A percentile compares a stretch with the other conserved stretches of the same genome.
These are phyloP conservation scores for Schizosaccharomyces pombe DNA, from an alignment of 805 yeast genomes.

Conservation along the genomic window DNA sequence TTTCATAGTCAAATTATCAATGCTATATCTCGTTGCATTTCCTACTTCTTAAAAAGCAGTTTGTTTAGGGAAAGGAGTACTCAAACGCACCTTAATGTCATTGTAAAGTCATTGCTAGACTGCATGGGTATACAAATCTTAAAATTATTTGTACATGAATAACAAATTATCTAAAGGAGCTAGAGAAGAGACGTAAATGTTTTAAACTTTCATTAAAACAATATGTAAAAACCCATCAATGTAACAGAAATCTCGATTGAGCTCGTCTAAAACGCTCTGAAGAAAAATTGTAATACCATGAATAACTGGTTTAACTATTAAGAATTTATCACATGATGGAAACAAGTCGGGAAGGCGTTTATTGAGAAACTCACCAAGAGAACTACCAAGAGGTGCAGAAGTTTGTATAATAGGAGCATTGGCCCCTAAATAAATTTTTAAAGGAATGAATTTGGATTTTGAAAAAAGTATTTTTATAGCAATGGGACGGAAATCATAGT, in stretches of 20 bases:
- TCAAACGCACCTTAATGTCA: too few relatives aligned
- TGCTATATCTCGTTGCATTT: too few relatives aligned
- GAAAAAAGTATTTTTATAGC: background rate
- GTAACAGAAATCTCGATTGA: background rate
- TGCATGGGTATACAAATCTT: too few relatives aligned
- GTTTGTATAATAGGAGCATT: background rate
- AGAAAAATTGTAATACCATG: background rate
- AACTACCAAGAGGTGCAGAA: background rate
- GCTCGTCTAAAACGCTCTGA: background rate
- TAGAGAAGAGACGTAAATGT: too few relatives aligned
- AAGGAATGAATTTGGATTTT: background rate
- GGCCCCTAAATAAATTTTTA: background rate
- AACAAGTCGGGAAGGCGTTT: background rate
- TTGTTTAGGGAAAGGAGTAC: too few relatives aligned
- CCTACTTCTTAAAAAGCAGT: too few relatives aligned
- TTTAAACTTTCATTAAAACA: background rate
- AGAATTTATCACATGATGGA: background rate
- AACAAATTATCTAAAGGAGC: too few relatives aligned
- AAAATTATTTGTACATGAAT: too few relatives aligned
- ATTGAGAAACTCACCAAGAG: background rate
- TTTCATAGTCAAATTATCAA: too few relatives aligned
- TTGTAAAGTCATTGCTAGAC: too few relatives aligned
- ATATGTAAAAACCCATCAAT: background rate
- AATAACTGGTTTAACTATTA: background rate
- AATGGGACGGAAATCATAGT: background rate